A percentile compares a stretch with the other conserved stretches of the same genome.
phyloP scores from a whole-genome alignment of 495 filamentous ascomycete species.

The Lasiosphaeria miniovina region DNA sequence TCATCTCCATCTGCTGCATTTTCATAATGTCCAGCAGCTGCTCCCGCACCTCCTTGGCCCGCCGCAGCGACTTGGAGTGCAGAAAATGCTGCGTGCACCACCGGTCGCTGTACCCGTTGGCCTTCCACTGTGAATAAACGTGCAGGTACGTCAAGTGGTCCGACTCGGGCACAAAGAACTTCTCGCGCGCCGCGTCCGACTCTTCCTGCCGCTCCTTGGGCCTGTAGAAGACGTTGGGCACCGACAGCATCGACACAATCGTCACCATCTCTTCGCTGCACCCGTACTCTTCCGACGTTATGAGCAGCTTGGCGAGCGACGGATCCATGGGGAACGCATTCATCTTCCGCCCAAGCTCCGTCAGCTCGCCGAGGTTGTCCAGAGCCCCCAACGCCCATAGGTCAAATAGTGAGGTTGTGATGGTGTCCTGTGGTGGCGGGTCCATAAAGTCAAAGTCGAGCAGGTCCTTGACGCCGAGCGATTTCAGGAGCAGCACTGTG shows the following conservation, averaged over 20 bases:
- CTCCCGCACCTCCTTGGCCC: constrained; percentile 89
- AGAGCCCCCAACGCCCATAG: constrained; percentile 95
- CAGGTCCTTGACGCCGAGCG: constrained; percentile 88
- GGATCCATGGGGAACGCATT: constrained; percentile 97
- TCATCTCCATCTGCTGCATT: constrained; percentile 82
- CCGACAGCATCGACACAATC: constrained; percentile 97
- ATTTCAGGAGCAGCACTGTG: constrained; percentile 91
- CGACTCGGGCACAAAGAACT: constrained; percentile 97
- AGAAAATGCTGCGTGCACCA: constrained; percentile 95
- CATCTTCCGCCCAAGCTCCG: constrained; percentile 84
- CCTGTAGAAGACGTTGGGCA: constrained; percentile 94
- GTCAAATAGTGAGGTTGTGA: constrained; percentile 95
- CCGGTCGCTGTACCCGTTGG: constrained; percentile 81
- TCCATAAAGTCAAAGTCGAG: constrained; percentile 99
- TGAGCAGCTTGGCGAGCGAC: constrained; percentile 87
- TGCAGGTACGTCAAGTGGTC: constrained; percentile 95
- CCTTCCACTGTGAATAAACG: constrained; percentile 93
- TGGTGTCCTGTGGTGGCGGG: constrained; percentile 95
- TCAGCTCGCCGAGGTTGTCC: constrained; percentile 91
- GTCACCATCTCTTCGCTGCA: constrained; percentile 98
- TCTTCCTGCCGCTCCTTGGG: constrained; percentile 97
- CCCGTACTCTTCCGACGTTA: constrained; percentile 78
- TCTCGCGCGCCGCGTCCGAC: constrained; percentile 92
- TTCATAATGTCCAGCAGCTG: constrained; percentile 95
- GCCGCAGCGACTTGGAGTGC: constrained; percentile 83